A percentile compares a stretch with the other conserved stretches of the same genome.
Conservation (phyloP, 352 stramenopile genomes). For the Phytopythium kandeliae region DNA sequence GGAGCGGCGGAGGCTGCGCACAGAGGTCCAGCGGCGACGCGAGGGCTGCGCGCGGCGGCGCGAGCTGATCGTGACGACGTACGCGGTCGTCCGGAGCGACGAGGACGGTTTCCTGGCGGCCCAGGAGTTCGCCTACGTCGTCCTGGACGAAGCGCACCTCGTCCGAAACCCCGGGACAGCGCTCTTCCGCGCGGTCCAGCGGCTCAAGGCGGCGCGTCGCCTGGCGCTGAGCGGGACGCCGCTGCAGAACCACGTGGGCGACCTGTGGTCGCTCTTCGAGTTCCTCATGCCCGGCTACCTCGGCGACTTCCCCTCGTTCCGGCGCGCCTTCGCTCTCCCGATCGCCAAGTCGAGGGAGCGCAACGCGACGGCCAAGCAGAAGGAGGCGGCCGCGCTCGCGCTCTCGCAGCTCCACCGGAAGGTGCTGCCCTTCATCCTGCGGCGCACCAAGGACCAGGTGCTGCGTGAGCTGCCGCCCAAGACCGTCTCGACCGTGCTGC, state of each 20-base stretch:
- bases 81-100: conserved; percentile 86
- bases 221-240: conserved; percentile 96
- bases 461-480: conserved; percentile 96
- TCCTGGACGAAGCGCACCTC: conserved; percentile 98
- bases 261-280: conserved; percentile 97
- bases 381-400: conserved; percentile 72
- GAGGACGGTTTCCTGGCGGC: conserved; percentile 49
- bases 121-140: conserved; percentile 75
- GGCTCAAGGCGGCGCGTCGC: conserved; percentile 80
- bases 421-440: conserved; percentile 96
- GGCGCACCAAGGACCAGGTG: conserved; percentile 95
- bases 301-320: conserved; percentile 74
- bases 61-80: conserved; percentile 72
- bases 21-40: not conserved
- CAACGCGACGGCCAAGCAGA: conserved; percentile 69
- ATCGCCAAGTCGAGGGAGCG: conserved; percentile 51
- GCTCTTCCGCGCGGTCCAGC: conserved; percentile 78
- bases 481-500: conserved; percentile 92
- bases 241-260: conserved; percentile 96
- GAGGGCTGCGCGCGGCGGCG: not conserved
- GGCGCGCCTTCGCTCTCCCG: conserved; percentile 51
- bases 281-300: conserved; percentile 98
- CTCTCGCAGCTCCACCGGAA: conserved; percentile 93
- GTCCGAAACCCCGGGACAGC: conserved; percentile 93
- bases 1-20: conserved; percentile 32